phyloP scores from a whole-genome alignment of 176 grass and related monocot species.

The Thinopyrum elongatum region DNA sequence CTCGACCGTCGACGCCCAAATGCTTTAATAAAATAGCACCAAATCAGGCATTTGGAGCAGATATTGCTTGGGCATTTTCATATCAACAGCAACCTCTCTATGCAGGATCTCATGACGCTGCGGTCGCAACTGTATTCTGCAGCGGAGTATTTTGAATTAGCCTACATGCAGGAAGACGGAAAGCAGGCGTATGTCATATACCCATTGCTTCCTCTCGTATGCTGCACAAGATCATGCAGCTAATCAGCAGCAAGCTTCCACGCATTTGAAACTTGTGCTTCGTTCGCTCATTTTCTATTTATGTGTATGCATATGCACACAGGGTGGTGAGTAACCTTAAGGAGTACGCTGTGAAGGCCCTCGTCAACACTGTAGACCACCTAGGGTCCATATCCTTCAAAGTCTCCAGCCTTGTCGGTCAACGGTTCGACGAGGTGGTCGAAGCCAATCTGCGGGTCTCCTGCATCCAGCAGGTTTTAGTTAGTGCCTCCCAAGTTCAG shows the following conservation, averaged over 20 bases:
- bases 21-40: not conserved
- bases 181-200: slow-evolving; percentile 43
- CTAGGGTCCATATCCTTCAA: slow-evolving; percentile 83
- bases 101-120: slow-evolving; percentile 77
- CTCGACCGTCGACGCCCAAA: not conserved
- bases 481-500: not conserved
- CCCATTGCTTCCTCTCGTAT: not conserved
- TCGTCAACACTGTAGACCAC: slow-evolving; percentile 84
- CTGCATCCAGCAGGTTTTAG: slow-evolving; percentile 65
- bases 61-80: not conserved
- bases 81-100: not conserved
- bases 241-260: not conserved
- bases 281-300: not conserved
- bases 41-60: not conserved
- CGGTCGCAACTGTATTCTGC: slow-evolving; percentile 77
- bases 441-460: slow-evolving; percentile 50
- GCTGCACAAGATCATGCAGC: not conserved
- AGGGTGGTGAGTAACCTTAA: slow-evolving; percentile 71
- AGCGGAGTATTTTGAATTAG: slow-evolving; percentile 87
- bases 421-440: slow-evolving; percentile 49
- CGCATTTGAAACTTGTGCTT: not conserved
- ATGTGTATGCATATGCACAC: not conserved
- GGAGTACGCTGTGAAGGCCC: slow-evolving; percentile 73
- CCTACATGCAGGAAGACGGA: slow-evolving; percentile 53
- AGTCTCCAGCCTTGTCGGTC: slow-evolving; percentile 55